Conservation (phyloP, 805 yeast genomes). For the Saturnispora sanitii region DNA sequence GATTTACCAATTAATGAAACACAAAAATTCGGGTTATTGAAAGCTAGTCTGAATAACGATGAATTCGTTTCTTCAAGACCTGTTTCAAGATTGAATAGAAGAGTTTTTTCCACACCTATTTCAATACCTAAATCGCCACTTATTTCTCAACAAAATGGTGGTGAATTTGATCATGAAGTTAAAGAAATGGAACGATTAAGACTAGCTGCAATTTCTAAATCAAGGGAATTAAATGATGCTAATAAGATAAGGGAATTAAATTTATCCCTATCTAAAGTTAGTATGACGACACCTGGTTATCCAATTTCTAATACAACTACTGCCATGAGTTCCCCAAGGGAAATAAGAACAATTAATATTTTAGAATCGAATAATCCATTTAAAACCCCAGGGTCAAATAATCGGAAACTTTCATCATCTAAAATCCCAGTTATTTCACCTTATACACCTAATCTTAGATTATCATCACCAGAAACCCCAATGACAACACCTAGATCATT, state of each 20-base stretch:
- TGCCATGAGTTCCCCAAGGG: conserved; percentile 10
- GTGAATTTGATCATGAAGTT: conserved; percentile 7
- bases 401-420: conserved; percentile 6
- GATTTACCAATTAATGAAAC: conserved; percentile 2
- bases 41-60: not conserved
- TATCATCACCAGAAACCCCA: conserved; percentile 2
- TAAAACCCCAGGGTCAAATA: conserved; percentile 21
- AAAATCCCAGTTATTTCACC: conserved; percentile 12
- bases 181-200: conserved; percentile 10
- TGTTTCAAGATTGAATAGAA: conserved; percentile 1
- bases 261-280: conserved; percentile 15
- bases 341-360: conserved; percentile 7
- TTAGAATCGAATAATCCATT: conserved; percentile 23
- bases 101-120: conserved; percentile 12
- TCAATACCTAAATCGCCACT: not conserved
- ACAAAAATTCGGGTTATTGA: conserved; percentile 1
- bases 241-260: conserved; percentile 14
- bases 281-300: conserved; percentile 2
- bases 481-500: not conserved
- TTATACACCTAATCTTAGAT: conserved; percentile 11
- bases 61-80: conserved; percentile 3
- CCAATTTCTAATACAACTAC: not conserved
- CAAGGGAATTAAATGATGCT: conserved; percentile 16
- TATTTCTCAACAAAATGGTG: not conserved
- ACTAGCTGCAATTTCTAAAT: conserved; percentile 1